These are phyloP conservation scores for Radiomyces spectabilis DNA, from an alignment of 192 early-diverging fungal genomes.

Conservation along the genomic window DNA sequence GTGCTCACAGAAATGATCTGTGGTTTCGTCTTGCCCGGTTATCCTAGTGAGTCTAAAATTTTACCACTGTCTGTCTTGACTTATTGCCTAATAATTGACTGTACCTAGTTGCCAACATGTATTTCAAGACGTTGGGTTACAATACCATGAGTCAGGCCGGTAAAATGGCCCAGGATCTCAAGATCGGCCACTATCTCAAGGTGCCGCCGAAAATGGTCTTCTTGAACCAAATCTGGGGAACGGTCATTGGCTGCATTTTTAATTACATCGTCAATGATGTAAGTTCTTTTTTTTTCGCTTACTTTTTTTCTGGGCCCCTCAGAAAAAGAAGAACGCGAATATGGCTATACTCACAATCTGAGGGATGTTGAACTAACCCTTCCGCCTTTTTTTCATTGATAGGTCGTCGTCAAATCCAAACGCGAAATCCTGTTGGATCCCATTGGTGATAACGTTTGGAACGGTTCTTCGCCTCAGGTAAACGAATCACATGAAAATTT, in stretches of 20 bases:
- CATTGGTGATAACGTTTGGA: conserved; percentile 33
- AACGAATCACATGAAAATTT: background rate
- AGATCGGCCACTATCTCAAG: conserved; percentile 70
- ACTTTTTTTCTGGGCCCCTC: too few relatives aligned
- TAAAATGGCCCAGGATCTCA: conserved; percentile 40
- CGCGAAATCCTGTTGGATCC: conserved; percentile 24
- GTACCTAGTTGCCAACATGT: conserved; percentile 42
- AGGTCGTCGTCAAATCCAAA: conserved; percentile 7
- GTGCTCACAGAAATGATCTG: conserved; percentile 56
- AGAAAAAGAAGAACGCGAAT: too few relatives aligned
- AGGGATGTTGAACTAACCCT: too few relatives aligned
- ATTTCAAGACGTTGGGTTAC: conserved; percentile 48
- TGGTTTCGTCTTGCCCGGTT: conserved; percentile 54
- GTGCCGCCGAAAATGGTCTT: conserved; percentile 70
- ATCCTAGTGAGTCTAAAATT: conserved; percentile 27
- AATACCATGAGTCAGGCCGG: conserved; percentile 31
- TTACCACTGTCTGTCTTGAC: too few relatives aligned
- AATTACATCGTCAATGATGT: conserved; percentile 38
- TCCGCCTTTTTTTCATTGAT: conserved; percentile 25
- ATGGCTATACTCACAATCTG: too few relatives aligned
- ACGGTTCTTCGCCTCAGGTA: conserved; percentile 26
- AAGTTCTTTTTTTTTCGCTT: conserved; percentile 25
- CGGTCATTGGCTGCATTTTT: conserved; percentile 55
- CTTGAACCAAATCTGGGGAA: conserved; percentile 57
- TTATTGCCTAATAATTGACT: too few relatives aligned